phyloP scores from a whole-genome alignment of 208 protist species.

The Blechomonas ayalai region DNA sequence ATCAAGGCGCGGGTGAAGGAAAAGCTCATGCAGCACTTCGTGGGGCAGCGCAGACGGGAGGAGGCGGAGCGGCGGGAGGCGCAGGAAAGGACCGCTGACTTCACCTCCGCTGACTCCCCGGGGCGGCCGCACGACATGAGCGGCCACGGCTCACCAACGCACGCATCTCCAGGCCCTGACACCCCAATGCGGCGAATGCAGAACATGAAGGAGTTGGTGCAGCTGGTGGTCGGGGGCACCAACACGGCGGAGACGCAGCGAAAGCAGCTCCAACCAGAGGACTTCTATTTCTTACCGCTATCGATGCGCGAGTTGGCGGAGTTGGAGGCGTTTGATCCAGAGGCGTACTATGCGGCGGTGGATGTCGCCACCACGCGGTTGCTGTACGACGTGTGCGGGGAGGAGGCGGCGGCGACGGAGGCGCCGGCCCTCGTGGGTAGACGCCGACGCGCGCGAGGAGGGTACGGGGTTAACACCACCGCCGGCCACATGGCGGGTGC shows the following conservation, averaged over 20 bases:
- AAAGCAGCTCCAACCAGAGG: constrained; percentile 39
- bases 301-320: constrained; percentile 40
- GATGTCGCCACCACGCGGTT: constrained; percentile 37
- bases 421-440: neutral
- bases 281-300: constrained; percentile 61
- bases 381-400: constrained; percentile 10
- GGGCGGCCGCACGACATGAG: too few species aligned
- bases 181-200: constrained; percentile 18
- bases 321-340: constrained; percentile 36
- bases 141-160: too few species aligned
- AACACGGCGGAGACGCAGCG: constrained; percentile 9
- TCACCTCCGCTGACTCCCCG: too few species aligned
- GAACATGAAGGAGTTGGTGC: constrained; percentile 27
- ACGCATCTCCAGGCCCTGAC: too few species aligned
- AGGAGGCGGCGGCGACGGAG: constrained; percentile 1
- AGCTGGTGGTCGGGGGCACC: constrained; percentile 26
- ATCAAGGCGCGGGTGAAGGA: constrained; percentile 31
- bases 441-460: too few species aligned
- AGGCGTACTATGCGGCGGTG: constrained; percentile 38
- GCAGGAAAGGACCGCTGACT: neutral
- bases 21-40: constrained; percentile 29
- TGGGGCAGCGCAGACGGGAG: constrained; percentile 11
- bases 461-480: constrained; percentile 4
- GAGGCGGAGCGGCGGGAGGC: neutral
- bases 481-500: neutral